Base-by-base conservation (phyloP, 2,329 filamentous ascomycete species). In the Ceratocystis cacaofunesta region DNA sequence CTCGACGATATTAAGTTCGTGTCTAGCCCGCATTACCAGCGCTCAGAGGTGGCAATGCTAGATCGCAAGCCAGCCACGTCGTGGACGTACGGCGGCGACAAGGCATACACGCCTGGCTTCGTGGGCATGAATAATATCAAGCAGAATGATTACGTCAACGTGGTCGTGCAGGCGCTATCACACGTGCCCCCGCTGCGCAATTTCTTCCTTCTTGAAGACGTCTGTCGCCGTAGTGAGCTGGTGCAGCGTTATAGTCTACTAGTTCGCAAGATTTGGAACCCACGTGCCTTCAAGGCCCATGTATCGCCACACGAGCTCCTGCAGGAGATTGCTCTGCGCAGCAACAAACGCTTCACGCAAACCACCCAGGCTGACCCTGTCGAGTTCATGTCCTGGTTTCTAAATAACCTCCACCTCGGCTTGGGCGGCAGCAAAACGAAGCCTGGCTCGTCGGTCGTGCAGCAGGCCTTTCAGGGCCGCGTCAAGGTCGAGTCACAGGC, bases 121-220 rank as follows among this genome's bases (percentile, higher is more conserved):
- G 90, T 99, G 68, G 94, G 94, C 70, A 95, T 99, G 89, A 99
- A 99, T 81, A 99, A 99, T 77, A 96, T 99, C 80, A 99, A 99
- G 76, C 90, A 94, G 67, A 99, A 99, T 77, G 94, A 99, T 78
- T 99, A 99, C 77, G 82, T 97, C 72, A 99, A 99, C 73, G 92
- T 96, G 30, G 84, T 96, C 2, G 87, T 95, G 61, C 94, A 99
- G 75, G 87, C 92, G 5, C 81, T 99, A 46, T 87, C 92, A 2
- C 94, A 99, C 75, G 90, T 97, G 30, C 79, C 86, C 22, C 92
- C 94, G 3, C 79, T 99, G 70, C 85, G 94, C 43, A 96, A 97
- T 74, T 97, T 85, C 76, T 86, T 97, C 73, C 85, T 99, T 71
- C 82, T 97, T 1, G 90, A 96, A 72, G 83, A 95, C 70, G 86